phyloP scores from a whole-genome alignment of 169 alveolate genomes.

The Babesia microti region DNA sequence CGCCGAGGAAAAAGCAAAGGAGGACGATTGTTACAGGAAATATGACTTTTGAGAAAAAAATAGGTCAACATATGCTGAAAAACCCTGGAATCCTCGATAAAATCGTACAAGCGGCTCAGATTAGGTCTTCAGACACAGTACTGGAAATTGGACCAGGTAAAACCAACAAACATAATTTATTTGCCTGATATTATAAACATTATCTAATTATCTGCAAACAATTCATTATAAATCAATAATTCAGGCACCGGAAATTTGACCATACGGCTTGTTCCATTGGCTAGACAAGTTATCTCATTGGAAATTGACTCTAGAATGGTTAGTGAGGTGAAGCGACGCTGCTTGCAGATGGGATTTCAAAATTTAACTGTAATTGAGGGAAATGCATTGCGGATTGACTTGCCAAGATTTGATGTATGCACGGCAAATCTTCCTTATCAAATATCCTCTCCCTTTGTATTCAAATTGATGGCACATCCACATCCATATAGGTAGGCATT shows the following conservation, averaged over 20 bases:
- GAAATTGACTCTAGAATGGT: conserved; percentile 99
- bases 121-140: conserved; percentile 91
- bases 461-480: conserved; percentile 89
- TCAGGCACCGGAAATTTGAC: conserved; percentile 93
- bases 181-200: background rate
- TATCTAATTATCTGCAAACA: background rate
- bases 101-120: conserved; percentile 89
- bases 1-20: too few species aligned
- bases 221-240: background rate
- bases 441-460: conserved; percentile 96
- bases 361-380: conserved; percentile 80
- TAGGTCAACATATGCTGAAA: conserved; percentile 96
- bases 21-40: too few species aligned
- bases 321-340: conserved; percentile 94
- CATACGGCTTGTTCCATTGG: conserved; percentile 83
- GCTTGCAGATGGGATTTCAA: conserved; percentile 63
- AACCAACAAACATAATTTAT: conserved; percentile 4
- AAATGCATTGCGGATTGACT: conserved; percentile 84
- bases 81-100: conserved; percentile 93
- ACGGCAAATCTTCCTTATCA: conserved; percentile 98
- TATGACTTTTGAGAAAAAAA: conserved; percentile 76
- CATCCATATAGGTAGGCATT: conserved; percentile 76
- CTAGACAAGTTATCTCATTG: conserved; percentile 92
- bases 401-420: conserved; percentile 94
- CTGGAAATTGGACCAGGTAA: conserved; percentile 96